Percentiles rank a stretch among this genome's conserved stretches.
These are phyloP conservation scores for Wickerhamomyces mucosus DNA, from an alignment of 805 yeast genomes.

Conservation along the genomic window DNA sequence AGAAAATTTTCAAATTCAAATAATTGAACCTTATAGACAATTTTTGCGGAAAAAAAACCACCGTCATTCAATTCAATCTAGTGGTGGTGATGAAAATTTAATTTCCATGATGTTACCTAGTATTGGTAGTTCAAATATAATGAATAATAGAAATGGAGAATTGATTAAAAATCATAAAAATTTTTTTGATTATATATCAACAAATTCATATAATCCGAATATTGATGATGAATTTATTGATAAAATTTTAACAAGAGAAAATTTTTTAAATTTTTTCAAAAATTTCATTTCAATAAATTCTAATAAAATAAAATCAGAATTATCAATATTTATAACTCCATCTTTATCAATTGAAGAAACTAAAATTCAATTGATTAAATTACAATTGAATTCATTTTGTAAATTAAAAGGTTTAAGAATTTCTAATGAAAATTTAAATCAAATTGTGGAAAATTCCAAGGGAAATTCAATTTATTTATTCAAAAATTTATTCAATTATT, in stretches of 20 bases:
- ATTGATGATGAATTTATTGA: slow-evolving; percentile 19
- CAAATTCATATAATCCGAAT: slow-evolving; percentile 10
- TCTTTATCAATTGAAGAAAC: slow-evolving; percentile 28
- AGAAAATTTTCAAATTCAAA: slow-evolving; percentile 24
- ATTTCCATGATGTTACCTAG: slow-evolving; percentile 25
- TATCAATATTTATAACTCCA: slow-evolving; percentile 33
- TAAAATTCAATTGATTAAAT: slow-evolving; percentile 23
- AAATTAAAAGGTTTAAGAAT: slow-evolving; percentile 40
- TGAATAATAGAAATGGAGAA: slow-evolving; percentile 10
- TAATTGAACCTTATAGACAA: slow-evolving; percentile 32
- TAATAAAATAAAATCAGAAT: slow-evolving; percentile 20
- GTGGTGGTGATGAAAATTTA: slow-evolving; percentile 26
- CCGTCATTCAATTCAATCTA: slow-evolving; percentile 8
- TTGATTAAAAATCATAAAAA: slow-evolving; percentile 34
- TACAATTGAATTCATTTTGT: slow-evolving; percentile 35
- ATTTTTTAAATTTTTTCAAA: slow-evolving; percentile 20
- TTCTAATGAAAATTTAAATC: slow-evolving; percentile 27
- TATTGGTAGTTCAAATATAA: slow-evolving; percentile 24
- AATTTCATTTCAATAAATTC: slow-evolving; percentile 32
- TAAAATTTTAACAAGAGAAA: not conserved
- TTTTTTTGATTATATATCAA: slow-evolving; percentile 15
- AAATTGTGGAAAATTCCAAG: slow-evolving; percentile 28
- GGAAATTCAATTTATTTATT: slow-evolving; percentile 28
- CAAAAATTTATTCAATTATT: slow-evolving; percentile 34
- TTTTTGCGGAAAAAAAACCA: slow-evolving; percentile 20